Conservation (phyloP, 2,329 filamentous ascomycete genomes). For the Didymella exigua region DNA sequence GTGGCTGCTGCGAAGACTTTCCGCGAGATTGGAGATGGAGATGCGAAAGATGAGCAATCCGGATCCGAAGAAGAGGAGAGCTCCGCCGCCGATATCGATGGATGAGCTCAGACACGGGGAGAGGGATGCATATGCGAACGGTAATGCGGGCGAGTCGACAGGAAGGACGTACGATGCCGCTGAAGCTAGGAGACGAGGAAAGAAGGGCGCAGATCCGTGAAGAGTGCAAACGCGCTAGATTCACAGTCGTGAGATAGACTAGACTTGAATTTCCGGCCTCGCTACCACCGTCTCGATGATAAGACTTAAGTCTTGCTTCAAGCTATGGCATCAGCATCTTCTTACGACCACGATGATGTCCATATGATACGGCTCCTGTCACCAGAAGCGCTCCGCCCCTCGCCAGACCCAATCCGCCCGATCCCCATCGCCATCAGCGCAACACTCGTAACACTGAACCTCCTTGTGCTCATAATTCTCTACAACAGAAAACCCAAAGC, state of each 20-base stretch:
- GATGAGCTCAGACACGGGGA: constrained; percentile 24
- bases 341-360: not conserved
- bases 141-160: constrained; percentile 11
- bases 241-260: not conserved
- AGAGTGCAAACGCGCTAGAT: not conserved
- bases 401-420: not conserved
- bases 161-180: constrained; percentile 17
- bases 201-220: constrained; percentile 8
- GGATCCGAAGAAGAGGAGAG: constrained; percentile 20
- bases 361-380: constrained; percentile 9
- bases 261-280: not conserved
- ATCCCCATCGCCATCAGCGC: constrained; percentile 12
- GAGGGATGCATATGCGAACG: not conserved
- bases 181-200: constrained; percentile 15
- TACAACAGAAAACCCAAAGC: not conserved
- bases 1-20: constrained; percentile 73
- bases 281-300: too few relatives aligned
- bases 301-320: not conserved
- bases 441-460: constrained; percentile 1
- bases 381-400: constrained; percentile 3
- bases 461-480: not conserved
- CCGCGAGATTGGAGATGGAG: constrained; percentile 58
- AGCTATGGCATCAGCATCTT: not conserved
- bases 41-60: constrained; percentile 39
- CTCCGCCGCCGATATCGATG: constrained; percentile 45